Percentiles rank a stretch among this genome's conserved stretches.
These are phyloP conservation scores for Sporothrix luriei DNA, from an alignment of 2,329 filamentous ascomycete genomes.

Conservation along the genomic window DNA sequence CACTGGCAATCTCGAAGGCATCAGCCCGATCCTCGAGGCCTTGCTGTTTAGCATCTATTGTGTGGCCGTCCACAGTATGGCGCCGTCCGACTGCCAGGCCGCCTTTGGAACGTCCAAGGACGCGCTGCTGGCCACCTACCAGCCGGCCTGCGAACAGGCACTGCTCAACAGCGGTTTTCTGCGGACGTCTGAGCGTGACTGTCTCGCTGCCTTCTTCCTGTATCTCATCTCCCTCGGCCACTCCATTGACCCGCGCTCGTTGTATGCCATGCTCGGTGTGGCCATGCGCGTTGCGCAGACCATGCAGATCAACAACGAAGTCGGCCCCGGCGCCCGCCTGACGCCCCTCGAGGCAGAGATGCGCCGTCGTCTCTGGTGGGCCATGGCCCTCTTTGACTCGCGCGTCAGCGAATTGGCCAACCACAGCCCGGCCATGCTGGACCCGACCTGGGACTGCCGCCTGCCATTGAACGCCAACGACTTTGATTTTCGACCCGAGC, in stretches of 20 bases:
- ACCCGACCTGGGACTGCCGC: constrained; percentile 49
- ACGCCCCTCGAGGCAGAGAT: constrained; percentile 57
- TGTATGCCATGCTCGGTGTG: constrained; percentile 56
- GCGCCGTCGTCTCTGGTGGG: constrained; percentile 65
- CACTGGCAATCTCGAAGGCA: constrained; percentile 46
- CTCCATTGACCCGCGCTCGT: constrained; percentile 51
- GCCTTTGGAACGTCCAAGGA: constrained; percentile 49
- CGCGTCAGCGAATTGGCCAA: constrained; percentile 58
- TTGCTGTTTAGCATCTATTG: constrained; percentile 60
- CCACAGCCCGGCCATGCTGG: constrained; percentile 40
- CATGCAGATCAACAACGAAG: constrained; percentile 56
- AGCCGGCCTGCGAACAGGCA: constrained; percentile 56
- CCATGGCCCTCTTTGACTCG: constrained; percentile 58
- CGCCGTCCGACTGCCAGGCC: constrained; percentile 47
- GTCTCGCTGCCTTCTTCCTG: constrained; percentile 59
- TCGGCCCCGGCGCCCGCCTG: constrained; percentile 44
- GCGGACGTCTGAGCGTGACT: constrained; percentile 53
- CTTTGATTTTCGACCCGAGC: constrained; percentile 49
- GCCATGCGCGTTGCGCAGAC: constrained; percentile 60
- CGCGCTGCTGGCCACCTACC: constrained; percentile 49
- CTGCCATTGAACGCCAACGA: constrained; percentile 52
- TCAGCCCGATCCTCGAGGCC: constrained; percentile 52
- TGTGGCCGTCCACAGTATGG: constrained; percentile 48
- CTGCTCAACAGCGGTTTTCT: constrained; percentile 56
- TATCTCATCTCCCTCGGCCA: constrained; percentile 56